Base-by-base conservation (phyloP, 2,329 filamentous ascomycete genomes). In the Claviceps monticola region DNA sequence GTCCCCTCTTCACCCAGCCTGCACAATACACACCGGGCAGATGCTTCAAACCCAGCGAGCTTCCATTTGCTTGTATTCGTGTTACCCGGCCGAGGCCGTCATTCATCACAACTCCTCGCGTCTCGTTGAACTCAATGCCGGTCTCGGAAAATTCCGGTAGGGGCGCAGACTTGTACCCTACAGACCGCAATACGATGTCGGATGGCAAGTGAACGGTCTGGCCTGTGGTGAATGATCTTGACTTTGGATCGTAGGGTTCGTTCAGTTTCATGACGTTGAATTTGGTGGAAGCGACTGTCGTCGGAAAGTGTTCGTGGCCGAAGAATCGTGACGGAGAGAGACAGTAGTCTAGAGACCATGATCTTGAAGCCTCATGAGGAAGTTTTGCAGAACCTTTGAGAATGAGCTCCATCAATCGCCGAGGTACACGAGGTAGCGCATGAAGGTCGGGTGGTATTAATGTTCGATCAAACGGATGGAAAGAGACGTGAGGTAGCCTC, bases 1-100 rank as follows among this genome's bases (percentile, higher is more conserved):
- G 91, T 0, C 93, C 93, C 38, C 85, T 80, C 71, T 97, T 97
- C 9, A 96, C 89, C 93, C 93, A 98, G 0, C 93, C 93, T 16
- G 91, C 86, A 57, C 89, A 95, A 68, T 98, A 98, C 29, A 95
- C 67, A 0, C 91, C 88, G 0, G 83, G 80, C 62, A 57, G 71
- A 61, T 55, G 74, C 68, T 57, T 71, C n/a, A 16, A 17, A n/a
- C 37, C 19, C 59, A 50, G 73, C 60, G 54, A 66, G 57, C 58
- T 66, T 56, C 63, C 54, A 56, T 51, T 60, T 43, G 54, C 60
- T 54, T 52, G 62, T 60, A 13, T 57, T 67, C 59, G 58, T 51
- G 65, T 65, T 19, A 94, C 79, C 49, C 93, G 81, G 0, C 93
- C 93, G 36, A 80, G 70, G 1, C 83, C 79, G 63, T 96, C 90